These are phyloP conservation scores for Syzygium aromaticum DNA, from an alignment of 345 rosid species.

Conservation along the genomic window DNA sequence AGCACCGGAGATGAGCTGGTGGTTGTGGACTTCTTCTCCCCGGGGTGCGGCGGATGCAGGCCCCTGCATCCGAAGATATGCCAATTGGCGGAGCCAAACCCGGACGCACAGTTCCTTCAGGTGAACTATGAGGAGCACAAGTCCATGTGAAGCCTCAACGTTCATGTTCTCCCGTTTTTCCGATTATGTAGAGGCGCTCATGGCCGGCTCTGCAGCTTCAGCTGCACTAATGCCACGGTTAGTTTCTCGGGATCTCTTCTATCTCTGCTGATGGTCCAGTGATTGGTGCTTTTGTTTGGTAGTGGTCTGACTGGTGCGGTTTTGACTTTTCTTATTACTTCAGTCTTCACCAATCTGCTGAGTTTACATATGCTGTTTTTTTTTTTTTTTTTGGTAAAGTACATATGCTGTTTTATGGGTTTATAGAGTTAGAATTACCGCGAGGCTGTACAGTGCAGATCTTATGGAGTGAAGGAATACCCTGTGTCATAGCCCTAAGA, in stretches of 20 bases:
- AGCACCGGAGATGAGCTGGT: conserved; percentile 81
- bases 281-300: not conserved
- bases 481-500: not conserved
- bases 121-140: conserved; percentile 90
- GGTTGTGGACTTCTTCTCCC: conserved; percentile 87
- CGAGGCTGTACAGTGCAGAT: not conserved
- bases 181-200: conserved; percentile 81
- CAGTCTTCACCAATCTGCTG: not conserved
- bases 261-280: not conserved
- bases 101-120: conserved; percentile 74
- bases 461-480: not conserved
- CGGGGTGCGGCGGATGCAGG: conserved; percentile 96
- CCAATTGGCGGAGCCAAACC: conserved; percentile 73
- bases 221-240: conserved; percentile 98
- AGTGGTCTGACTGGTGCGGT: not conserved
- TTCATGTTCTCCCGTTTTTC: conserved; percentile 89
- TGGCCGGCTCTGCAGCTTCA: conserved; percentile 89
- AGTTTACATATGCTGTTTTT: too few species aligned
- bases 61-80: conserved; percentile 97
- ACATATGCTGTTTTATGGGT: not conserved
- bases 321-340: not conserved
- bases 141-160: conserved; percentile 95
- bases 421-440: not conserved
- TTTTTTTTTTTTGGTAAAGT: too few species aligned
- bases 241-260: conserved; percentile 8